These are phyloP conservation scores for Lumnitzera racemosa DNA, from an alignment of 345 rosid genomes.

Conservation along the genomic window DNA sequence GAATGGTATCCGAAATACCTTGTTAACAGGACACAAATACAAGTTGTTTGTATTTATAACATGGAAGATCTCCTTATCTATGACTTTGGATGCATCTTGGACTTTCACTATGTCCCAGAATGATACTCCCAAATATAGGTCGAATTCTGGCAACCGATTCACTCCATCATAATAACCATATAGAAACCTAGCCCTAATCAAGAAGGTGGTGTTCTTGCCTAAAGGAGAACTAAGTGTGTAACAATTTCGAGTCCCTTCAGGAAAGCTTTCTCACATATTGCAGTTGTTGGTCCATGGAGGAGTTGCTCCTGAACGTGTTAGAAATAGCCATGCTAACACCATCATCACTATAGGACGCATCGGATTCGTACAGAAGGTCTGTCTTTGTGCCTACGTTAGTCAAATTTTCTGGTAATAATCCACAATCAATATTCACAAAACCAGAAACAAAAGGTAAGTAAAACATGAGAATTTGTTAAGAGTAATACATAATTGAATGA, in stretches of 20 bases:
- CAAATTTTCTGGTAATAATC: slow-evolving; percentile 4
- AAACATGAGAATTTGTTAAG: too few species aligned
- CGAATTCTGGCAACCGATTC: slow-evolving; percentile 14
- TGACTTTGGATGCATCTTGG: too few species aligned
- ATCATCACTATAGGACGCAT: slow-evolving; percentile 6
- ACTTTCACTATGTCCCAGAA: slow-evolving; percentile 18
- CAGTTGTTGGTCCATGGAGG: background rate
- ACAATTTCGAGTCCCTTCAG: slow-evolving; percentile 20
- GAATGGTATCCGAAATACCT: slow-evolving; percentile 23
- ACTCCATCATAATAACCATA: slow-evolving; percentile 25
- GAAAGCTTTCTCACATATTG: slow-evolving; percentile 21
- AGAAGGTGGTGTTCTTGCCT: slow-evolving; percentile 18
- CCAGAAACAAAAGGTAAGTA: slow-evolving; percentile 6
- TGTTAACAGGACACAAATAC: slow-evolving; percentile 24
- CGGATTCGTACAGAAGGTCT: slow-evolving; percentile 6
- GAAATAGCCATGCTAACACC: slow-evolving; percentile 19
- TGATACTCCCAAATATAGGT: slow-evolving; percentile 19
- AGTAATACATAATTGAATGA: too few species aligned
- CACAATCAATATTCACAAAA: slow-evolving; percentile 25
- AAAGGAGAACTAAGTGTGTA: slow-evolving; percentile 23
- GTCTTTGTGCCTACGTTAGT: slow-evolving; percentile 9
- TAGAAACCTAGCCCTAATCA: slow-evolving; percentile 27
- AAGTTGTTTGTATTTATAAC: slow-evolving; percentile 7
- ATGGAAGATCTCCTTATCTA: too few species aligned
- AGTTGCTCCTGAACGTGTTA: slow-evolving; percentile 9